These are phyloP conservation scores for Fusarium musae DNA, from an alignment of 2,329 filamentous ascomycete species.

Conservation along the genomic window DNA sequence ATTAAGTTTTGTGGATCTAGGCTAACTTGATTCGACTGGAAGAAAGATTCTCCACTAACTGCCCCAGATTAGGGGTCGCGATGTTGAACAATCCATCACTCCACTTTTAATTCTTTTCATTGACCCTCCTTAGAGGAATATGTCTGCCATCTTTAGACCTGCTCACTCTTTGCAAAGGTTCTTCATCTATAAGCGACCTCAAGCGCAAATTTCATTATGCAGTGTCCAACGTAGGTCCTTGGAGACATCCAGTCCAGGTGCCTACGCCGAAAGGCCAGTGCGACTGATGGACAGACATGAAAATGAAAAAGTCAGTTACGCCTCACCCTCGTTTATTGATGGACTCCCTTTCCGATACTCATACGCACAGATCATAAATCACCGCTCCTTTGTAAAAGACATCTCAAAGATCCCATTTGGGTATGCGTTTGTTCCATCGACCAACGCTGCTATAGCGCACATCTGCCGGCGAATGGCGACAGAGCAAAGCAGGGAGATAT, in stretches of 20 bases:
- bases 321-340: neutral
- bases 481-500: neutral
- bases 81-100: neutral
- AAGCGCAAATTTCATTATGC: neutral
- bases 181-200: neutral
- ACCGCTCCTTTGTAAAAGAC: fast-evolving
- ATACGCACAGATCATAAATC: neutral
- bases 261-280: neutral
- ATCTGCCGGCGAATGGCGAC: neutral
- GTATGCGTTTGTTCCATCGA: neutral
- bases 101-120: neutral
- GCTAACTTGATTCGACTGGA: neutral
- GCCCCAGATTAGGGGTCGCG: neutral
- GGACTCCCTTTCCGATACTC: neutral
- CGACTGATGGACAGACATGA: neutral
- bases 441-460: neutral
- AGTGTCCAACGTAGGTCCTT: neutral
- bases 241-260: neutral
- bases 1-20: neutral
- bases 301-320: neutral
- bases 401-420: neutral
- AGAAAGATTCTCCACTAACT: neutral
- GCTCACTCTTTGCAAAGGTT: neutral
- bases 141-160: neutral
- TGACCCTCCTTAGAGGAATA: neutral